Evolutionary conservation across 2,329 filamentous ascomycete species (phyloP), one percentile per base, ranked within the genome.

Genomic region (Geosmithia putterillii): DNA sequence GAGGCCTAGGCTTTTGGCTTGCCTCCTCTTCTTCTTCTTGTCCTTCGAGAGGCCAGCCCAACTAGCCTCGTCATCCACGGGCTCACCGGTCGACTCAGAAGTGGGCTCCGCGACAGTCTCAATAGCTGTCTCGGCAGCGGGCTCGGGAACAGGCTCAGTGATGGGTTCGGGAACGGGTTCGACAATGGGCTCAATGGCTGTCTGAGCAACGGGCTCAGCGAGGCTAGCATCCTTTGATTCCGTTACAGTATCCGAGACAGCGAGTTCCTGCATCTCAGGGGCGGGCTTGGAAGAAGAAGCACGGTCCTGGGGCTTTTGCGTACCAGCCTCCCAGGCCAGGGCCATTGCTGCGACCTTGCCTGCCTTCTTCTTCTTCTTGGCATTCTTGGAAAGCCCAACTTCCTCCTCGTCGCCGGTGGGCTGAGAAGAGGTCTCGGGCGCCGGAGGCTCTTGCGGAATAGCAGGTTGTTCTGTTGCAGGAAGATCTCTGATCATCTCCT

Each of bases 321-420:
- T 32, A 3, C 28, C 19, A 38, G 42, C 15, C 42, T 43, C 42
- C 15, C 18, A 23, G 22, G 20, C 21, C 22, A 12, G 19, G 19
- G 34, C 34, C 38, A 40, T 28, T n/a, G 17, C 38, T 10, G 7
- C 22, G 18, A 20, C 38, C n/a, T 45, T 42, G 18, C 42, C 47
- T 44, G 50, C 48, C 41, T 44, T 60, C 42, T 56, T 57, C 47
- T 54, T 60, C 42, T 57, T 61, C 45, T 57, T 62, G 2, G 59
- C 57, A 45, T 59, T 63, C 49, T 60, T 60, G 15, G 58, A 59
- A 18, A 54, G 37, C 41, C 56, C 45, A 37, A 28, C 34, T 17
- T 20, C 32, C 36, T 15, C 32, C 14, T 39, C 37, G 23, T 43
- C 36, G 7, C 28, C 22, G 28, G 21, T n/a, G 12, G 36, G 7